phyloP scores from a whole-genome alignment of 768 basidiomycete genomes.

The Psilocybe cubensis region DNA sequence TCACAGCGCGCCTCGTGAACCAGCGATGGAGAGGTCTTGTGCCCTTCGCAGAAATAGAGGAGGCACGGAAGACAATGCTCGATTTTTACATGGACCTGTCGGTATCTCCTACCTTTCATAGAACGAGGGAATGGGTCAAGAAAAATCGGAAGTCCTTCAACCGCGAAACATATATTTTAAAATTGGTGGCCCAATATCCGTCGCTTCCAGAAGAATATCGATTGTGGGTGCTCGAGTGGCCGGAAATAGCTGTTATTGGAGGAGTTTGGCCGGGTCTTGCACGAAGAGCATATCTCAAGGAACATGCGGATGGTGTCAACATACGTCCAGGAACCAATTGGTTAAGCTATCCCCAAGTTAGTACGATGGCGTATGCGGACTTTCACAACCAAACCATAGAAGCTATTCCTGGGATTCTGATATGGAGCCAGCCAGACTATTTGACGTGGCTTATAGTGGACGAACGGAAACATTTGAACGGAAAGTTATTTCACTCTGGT shows the following conservation, averaged over 20 bases:
- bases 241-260: slow-evolving; percentile 5
- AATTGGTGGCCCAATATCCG: slow-evolving; percentile 5
- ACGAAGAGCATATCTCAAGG: neutral
- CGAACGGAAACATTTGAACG: neutral
- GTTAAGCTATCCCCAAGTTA: slow-evolving; percentile 2
- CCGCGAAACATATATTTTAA: slow-evolving; percentile 9
- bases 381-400: neutral
- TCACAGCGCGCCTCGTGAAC: slow-evolving; percentile 7
- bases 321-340: neutral
- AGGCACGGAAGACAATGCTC: slow-evolving; percentile 10
- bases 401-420: slow-evolving; percentile 1
- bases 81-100: slow-evolving; percentile 8
- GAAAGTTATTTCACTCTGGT: slow-evolving; percentile 1
- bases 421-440: neutral
- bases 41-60: slow-evolving; percentile 6
- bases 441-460: slow-evolving; percentile 1
- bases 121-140: slow-evolving; percentile 12
- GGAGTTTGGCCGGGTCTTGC: slow-evolving; percentile 14
- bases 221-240: slow-evolving; percentile 21
- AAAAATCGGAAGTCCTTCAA: slow-evolving; percentile 15
- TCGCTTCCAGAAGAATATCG: slow-evolving; percentile 14
- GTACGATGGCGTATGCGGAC: neutral
- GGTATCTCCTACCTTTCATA: slow-evolving; percentile 8
- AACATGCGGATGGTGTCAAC: neutral
- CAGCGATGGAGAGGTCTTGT: slow-evolving; percentile 11